phyloP scores from a whole-genome alignment of 345 rosid species.

The Camelina hispida region DNA sequence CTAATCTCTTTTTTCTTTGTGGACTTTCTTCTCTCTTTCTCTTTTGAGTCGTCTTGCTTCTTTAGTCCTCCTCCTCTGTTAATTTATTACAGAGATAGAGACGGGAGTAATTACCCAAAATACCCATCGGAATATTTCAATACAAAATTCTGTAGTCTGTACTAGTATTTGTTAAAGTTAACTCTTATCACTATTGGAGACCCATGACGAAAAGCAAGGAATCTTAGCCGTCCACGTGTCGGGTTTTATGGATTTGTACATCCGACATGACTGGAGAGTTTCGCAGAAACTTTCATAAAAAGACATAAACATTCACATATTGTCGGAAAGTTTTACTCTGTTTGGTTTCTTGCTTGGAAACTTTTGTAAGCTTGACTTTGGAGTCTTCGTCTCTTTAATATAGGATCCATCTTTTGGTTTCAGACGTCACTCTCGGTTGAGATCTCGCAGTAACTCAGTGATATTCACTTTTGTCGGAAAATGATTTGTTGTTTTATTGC shows the following conservation, averaged over 20 bases:
- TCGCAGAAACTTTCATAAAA: conserved; percentile 20
- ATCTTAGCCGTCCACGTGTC: conserved; percentile 21
- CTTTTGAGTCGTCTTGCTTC: conserved; percentile 16
- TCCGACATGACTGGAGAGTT: conserved; percentile 30
- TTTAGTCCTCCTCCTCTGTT: not conserved
- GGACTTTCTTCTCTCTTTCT: not conserved
- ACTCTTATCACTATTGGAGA: conserved; percentile 21
- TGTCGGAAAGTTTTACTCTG: not conserved
- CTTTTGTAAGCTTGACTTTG: conserved; percentile 17
- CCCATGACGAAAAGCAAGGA: not conserved
- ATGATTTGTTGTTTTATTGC: not conserved
- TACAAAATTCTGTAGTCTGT: too few relatives aligned
- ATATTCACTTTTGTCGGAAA: conserved; percentile 14
- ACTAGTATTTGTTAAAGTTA: not conserved
- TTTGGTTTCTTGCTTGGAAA: not conserved
- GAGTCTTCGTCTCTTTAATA: conserved; percentile 2
- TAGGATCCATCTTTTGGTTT: conserved; percentile 1
- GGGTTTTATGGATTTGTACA: not conserved
- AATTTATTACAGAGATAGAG: not conserved
- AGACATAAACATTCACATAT: not conserved
- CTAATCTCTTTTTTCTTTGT: not conserved
- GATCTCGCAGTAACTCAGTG: conserved; percentile 9
- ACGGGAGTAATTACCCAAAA: conserved; percentile 3
- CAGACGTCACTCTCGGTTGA: not conserved
- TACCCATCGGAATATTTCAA: not conserved